Percentiles rank a stretch among this genome's conserved stretches.
Conservation (phyloP, 1,139 yeast genomes). For the Sugiyamaella neomexicana region DNA sequence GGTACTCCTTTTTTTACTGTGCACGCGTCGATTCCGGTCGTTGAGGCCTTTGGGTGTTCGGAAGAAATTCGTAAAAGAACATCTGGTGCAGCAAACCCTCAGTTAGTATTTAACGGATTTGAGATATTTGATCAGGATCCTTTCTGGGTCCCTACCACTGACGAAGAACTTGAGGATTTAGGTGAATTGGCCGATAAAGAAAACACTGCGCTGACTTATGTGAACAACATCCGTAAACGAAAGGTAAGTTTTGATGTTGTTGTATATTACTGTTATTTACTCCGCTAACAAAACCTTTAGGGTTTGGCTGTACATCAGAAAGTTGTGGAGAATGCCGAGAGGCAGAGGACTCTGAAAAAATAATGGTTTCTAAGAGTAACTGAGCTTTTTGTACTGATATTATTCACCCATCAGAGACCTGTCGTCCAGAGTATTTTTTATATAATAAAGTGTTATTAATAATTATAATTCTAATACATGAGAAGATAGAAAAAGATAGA, state of each 20-base stretch:
- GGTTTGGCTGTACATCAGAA: slow-evolving; percentile 90
- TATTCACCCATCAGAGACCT: not conserved
- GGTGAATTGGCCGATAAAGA: slow-evolving; percentile 94
- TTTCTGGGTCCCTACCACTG: slow-evolving; percentile 99
- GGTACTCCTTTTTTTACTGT: slow-evolving; percentile 96
- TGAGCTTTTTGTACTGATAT: too few relatives aligned
- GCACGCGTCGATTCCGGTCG: slow-evolving; percentile 83
- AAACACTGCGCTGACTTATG: slow-evolving; percentile 81
- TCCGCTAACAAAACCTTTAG: slow-evolving; percentile 39
- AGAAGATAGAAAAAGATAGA: slow-evolving; percentile 11
- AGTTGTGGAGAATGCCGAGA: slow-evolving; percentile 87
- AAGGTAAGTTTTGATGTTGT: slow-evolving; percentile 58
- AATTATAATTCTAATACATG: not conserved
- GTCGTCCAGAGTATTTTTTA: not conserved
- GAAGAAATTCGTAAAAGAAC: slow-evolving; percentile 93
- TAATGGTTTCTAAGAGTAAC: too few relatives aligned
- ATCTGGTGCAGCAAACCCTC: slow-evolving; percentile 97
- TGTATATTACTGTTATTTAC: not conserved
- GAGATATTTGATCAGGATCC: slow-evolving; percentile 90
- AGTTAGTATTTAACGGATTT: slow-evolving; percentile 85
- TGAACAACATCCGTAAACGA: slow-evolving; percentile 76
- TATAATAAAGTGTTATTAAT: slow-evolving; percentile 1
- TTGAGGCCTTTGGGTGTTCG: slow-evolving; percentile 94
- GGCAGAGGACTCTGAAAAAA: slow-evolving; percentile 64
- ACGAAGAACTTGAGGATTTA: slow-evolving; percentile 88